A percentile compares a stretch with the other conserved stretches of the same genome.
phyloP scores from a whole-genome alignment of 129 eudicot genomes.

The Glebionis coronaria region DNA sequence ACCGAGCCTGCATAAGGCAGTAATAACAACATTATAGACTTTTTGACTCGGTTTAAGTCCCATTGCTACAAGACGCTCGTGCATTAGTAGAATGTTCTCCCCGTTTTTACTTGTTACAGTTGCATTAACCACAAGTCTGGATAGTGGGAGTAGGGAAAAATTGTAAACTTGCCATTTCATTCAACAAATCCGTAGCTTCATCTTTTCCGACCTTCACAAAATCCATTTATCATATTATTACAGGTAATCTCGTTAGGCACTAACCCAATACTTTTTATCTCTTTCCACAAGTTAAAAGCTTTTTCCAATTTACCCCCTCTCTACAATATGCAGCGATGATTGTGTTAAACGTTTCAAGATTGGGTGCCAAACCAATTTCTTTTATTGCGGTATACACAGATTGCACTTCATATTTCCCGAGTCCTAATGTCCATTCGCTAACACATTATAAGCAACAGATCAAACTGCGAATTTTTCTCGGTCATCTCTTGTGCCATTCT shows the following conservation, averaged over 20 bases:
- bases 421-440: constrained; percentile 66
- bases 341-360: constrained; percentile 77
- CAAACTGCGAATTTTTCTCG: constrained; percentile 55
- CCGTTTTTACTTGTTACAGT: constrained; percentile 68
- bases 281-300: constrained; percentile 61
- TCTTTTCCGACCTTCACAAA: constrained; percentile 58
- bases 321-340: constrained; percentile 71
- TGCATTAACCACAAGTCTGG: constrained; percentile 50
- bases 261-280: constrained; percentile 52
- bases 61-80: constrained; percentile 60
- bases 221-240: constrained; percentile 51
- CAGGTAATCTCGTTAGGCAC: constrained; percentile 62
- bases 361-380: constrained; percentile 62
- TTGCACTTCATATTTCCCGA: constrained; percentile 61
- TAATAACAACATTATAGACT: constrained; percentile 57
- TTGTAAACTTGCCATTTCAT: constrained; percentile 50
- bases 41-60: constrained; percentile 61
- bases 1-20: constrained; percentile 65
- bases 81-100: constrained; percentile 50
- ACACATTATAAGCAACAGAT: constrained; percentile 72
- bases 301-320: constrained; percentile 52
- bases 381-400: constrained; percentile 63
- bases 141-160: constrained; percentile 43
- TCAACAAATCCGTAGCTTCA: constrained; percentile 57
- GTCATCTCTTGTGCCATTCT: constrained; percentile 64